A percentile compares a stretch with the other conserved stretches of the same genome.
Evolutionary conservation across 2,329 filamentous ascomycete genomes (phyloP).

Genomic region (Trichothecium roseum): DNA sequence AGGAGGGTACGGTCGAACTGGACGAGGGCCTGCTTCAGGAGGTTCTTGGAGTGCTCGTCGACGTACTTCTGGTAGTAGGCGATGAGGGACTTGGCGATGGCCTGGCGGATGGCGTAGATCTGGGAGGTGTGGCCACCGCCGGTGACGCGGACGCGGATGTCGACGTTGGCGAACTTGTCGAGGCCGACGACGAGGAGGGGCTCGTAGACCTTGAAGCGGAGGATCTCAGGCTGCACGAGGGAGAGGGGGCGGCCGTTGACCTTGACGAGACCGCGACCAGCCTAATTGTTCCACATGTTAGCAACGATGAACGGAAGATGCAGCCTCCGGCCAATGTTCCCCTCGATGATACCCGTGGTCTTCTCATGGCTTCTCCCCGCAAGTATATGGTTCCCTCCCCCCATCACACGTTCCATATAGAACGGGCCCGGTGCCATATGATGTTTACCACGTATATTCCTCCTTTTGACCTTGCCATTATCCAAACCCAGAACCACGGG

Average conservation of each 20-base stretch:
- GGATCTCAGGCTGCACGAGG: constrained; percentile 90
- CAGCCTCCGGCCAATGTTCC: too few species aligned
- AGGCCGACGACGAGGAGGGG: constrained; percentile 92
- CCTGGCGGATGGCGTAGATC: constrained; percentile 97
- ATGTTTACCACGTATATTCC: background rate
- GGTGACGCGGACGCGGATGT: constrained; percentile 92
- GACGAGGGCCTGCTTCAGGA: constrained; percentile 93
- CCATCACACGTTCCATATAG: too few species aligned
- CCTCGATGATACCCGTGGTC: background rate
- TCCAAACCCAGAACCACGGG: too few species aligned
- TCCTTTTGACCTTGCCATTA: too few species aligned
- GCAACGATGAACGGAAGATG: too few species aligned
- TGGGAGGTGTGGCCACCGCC: constrained; percentile 98
- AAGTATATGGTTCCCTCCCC: too few species aligned
- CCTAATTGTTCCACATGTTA: constrained; percentile 14
- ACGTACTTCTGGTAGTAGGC: constrained; percentile 99
- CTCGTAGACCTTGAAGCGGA: constrained; percentile 99
- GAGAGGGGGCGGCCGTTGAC: constrained; percentile 95
- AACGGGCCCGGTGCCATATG: too few species aligned
- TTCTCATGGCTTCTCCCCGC: background rate
- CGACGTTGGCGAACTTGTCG: constrained; percentile 94
- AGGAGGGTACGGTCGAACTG: constrained; percentile 95
- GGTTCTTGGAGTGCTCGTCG: constrained; percentile 99
- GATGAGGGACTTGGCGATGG: constrained; percentile 71
- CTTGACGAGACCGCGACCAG: constrained; percentile 72